phyloP scores from a whole-genome alignment of 164 flowering plant genomes.

The Tinospora cordifolia region DNA sequence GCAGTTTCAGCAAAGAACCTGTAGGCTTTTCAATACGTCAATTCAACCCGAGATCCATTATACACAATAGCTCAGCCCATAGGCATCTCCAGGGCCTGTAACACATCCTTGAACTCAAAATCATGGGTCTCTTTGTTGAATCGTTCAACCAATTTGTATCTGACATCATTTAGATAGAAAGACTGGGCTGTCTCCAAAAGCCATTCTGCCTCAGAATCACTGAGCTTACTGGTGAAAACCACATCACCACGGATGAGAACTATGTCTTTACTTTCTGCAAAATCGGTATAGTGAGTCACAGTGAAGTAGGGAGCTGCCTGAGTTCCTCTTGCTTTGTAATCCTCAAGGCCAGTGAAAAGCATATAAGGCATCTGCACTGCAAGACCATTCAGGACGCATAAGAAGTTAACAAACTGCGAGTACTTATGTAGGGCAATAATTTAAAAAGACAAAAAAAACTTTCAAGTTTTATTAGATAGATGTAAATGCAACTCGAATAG shows the following conservation, averaged over 20 bases:
- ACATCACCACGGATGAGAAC: constrained; percentile 87
- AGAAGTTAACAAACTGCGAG: not conserved
- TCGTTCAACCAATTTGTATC: constrained; percentile 79
- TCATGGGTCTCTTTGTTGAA: constrained; percentile 78
- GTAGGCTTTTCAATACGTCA: no score
- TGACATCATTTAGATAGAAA: constrained; percentile 71
- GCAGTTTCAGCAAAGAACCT: not conserved
- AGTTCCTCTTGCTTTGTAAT: constrained; percentile 95
- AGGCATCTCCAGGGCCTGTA: constrained; percentile 71
- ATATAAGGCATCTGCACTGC: constrained; percentile 87
- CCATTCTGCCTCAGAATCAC: constrained; percentile 70
- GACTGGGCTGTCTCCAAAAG: constrained; percentile 80
- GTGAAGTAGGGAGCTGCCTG: constrained; percentile 91
- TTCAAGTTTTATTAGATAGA: not conserved
- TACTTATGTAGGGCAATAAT: not conserved
- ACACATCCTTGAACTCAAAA: constrained; percentile 86
- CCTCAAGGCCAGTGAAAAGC: constrained; percentile 92
- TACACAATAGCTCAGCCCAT: constrained; percentile 27
- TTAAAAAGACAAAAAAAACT: not conserved
- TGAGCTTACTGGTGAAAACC: constrained; percentile 83
- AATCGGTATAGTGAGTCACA: constrained; percentile 62
- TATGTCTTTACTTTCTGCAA: constrained; percentile 74
- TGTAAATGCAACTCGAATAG: no score
- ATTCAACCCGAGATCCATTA: not conserved
- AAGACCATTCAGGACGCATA: constrained; percentile 12